Base-by-base conservation (phyloP, 148 eudicot genomes). In the Amaranthus cruentus region DNA sequence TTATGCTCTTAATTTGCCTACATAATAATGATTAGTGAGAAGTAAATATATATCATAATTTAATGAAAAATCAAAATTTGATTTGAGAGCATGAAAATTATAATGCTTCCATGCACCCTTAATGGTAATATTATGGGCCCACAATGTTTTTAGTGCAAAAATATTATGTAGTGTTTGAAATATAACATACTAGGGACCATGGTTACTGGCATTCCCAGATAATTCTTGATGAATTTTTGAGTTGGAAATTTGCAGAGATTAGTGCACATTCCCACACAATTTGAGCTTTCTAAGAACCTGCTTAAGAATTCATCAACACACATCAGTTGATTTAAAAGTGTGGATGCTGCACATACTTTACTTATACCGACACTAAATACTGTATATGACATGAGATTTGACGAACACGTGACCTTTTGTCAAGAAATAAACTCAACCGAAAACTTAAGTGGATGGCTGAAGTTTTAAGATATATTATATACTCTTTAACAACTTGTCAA, bases 161-260 rank as follows among this genome's bases (percentile, higher is more conserved):
- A 1, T 55, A 53, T 28, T 68, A 46, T 73, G 8, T 47, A 28
- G 9, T 13, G 12, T 53, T 48, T 14, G 21, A 66, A 15, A 10
- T 12, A 28, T 12, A 28, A 85, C 96, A 79, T 91, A 95, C 98
- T 95, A n/a, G 98, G 98, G 62, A 88, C 84, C 92, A 91, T 86
- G 81, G 76, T 86, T 66, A 91, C 62, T 4, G 98, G 88, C 82
- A 86, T 77, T 66, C 98, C 92, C 15, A 91, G 74, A 47, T 85
- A 72, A 52, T 85, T 84, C 78, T 88, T 91, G 60, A 95, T 86
- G 80, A 89, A 95, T 51, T 77, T 75, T 76, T 91, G 98, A 71
- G 93, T 83, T 10, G 98, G 98, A 85, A 86, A 85, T 84, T 91
- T 95, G 86, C 98, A 95, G 7, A 88, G 87, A 71, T 95, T 95